phyloP scores from a whole-genome alignment of 768 basidiomycete species.

The Suillus plorans region DNA sequence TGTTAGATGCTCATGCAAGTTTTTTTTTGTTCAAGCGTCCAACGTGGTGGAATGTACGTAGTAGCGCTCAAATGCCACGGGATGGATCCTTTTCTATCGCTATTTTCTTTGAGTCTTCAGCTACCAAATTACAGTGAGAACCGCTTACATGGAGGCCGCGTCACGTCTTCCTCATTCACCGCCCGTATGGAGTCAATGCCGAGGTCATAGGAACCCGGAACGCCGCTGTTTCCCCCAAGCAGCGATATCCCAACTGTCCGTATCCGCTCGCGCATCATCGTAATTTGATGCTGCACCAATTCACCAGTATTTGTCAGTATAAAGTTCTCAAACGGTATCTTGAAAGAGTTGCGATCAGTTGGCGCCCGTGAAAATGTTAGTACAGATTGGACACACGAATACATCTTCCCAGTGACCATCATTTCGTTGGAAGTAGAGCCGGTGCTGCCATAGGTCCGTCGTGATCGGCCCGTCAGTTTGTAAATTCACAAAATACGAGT shows the following conservation, averaged over 20 bases:
- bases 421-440: constrained; percentile 71
- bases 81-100: constrained; percentile 28
- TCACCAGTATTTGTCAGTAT: constrained; percentile 75
- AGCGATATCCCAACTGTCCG: constrained; percentile 85
- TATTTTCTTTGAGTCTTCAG: constrained; percentile 7
- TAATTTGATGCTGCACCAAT: constrained; percentile 65
- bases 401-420: constrained; percentile 80
- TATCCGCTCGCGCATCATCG: constrained; percentile 73
- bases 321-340: constrained; percentile 84
- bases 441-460: constrained; percentile 93
- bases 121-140: constrained; percentile 1
- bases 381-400: constrained; percentile 50
- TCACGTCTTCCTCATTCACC: constrained; percentile 72
- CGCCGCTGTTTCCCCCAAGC: constrained; percentile 78
- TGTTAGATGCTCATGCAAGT: constrained; percentile 10
- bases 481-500: constrained; percentile 91
- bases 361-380: constrained; percentile 7
- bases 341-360: constrained; percentile 14
- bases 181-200: constrained; percentile 79
- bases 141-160: constrained; percentile 30
- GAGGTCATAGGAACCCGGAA: constrained; percentile 77
- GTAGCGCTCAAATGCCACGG: constrained; percentile 18
- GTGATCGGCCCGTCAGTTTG: constrained; percentile 83
- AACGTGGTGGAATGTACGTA: background rate
- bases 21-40: constrained; percentile 7